Evolutionary conservation across 1,284 basidiomycete genomes (phyloP), one percentile per base, ranked within the genome.

Genomic region (Neonothopanus nambi): DNA sequence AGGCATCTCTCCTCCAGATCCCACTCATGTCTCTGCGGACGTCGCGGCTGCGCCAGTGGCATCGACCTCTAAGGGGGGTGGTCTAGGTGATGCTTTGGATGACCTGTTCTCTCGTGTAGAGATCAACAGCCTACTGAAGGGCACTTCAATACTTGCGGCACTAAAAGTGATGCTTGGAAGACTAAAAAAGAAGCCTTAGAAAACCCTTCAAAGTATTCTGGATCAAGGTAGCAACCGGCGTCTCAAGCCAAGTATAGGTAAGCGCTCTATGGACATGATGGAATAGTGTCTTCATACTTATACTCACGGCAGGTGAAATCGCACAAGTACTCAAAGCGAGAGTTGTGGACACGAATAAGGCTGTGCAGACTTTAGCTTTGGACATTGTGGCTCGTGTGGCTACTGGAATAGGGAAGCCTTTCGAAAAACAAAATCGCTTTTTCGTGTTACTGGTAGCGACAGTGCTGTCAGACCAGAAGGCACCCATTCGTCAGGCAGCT

Each of bases 91-190:
- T 69, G 84, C 94, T 7, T 66, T 97, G 59, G 97, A 98, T 64
- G 94, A 98, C 52, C 78, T 99, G 21, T 95, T 98, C 65, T 97
- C 97, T 17, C 85, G 97, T 24, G 91, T 98, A 26, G 96, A 99
- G 62, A 77, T 99, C 44, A 95, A 99, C 62, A 80, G 84, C 54
- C 72, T 99, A 21, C 75, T 99, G 36, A 88, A 90, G 56, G 85
- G 88, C n/a, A 92, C 93, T 0, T 84, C 85, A 1, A 89, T 98
- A 44, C 72, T 95, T 24, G 76, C 84, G 1, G 92, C 63, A 80
- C 87, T 9, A 92, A 92, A 72, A 93, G 85, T 61, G 97, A 98
- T 62, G 87, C 93, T 0, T 99, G 97, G 97, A 99, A 99, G 74
- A 87, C 85, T 5, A 90, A 96, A 72, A 99, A 99, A 70, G 97